phyloP scores from a whole-genome alignment of 2,329 filamentous ascomycete genomes.

The Pseudogymnoascus sp. region DNA sequence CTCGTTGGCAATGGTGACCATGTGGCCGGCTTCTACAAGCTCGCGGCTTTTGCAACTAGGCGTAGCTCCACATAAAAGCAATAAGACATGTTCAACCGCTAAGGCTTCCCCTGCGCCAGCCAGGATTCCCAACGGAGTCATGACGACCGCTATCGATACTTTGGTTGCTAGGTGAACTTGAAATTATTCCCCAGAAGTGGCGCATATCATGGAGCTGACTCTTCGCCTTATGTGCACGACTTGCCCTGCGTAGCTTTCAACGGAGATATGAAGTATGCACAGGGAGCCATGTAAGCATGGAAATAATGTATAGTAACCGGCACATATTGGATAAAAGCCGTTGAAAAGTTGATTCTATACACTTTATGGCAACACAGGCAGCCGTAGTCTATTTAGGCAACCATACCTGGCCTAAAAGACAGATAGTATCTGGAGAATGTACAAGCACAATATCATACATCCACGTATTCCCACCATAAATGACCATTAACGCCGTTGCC shows the following conservation, averaged over 20 bases:
- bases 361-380: neutral
- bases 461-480: neutral
- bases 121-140: constrained; percentile 15
- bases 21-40: constrained; percentile 28
- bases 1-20: constrained; percentile 30
- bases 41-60: constrained; percentile 18
- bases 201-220: constrained; percentile 27
- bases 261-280: constrained; percentile 18
- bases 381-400: neutral
- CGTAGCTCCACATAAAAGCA: constrained; percentile 19
- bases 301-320: neutral
- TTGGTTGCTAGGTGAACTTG: constrained; percentile 26
- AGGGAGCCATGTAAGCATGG: constrained; percentile 23
- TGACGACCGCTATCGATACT: constrained; percentile 28
- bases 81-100: constrained; percentile 25
- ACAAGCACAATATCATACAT: neutral
- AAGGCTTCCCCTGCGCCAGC: constrained; percentile 27
- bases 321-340: neutral
- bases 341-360: neutral
- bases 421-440: neutral
- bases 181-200: constrained; percentile 21
- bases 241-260: constrained; percentile 19
- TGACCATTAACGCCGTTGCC: neutral
- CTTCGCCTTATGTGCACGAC: constrained; percentile 18
- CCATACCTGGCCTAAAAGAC: neutral